Percentiles rank a stretch among this genome's conserved stretches.
Conservation (phyloP, 176 grass and related monocot genomes). For the Oryza punctata region DNA sequence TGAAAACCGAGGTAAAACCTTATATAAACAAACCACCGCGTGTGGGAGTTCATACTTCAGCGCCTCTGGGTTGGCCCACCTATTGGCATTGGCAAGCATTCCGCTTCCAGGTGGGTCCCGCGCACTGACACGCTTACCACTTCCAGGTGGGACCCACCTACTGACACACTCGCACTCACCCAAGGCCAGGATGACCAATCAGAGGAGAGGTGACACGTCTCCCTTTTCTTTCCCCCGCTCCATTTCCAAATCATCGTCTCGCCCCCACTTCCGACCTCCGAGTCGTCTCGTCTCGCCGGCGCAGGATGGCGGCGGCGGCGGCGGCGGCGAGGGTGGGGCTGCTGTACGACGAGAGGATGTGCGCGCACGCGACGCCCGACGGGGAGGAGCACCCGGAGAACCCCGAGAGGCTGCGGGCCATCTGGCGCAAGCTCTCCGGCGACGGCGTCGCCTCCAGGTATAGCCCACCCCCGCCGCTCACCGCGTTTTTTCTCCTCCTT, state of each 20-base stretch:
- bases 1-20: too few relatives aligned
- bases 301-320: constrained; percentile 15
- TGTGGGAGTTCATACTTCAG: too few relatives aligned
- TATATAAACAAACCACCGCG: too few relatives aligned
- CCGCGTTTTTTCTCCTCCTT: background rate
- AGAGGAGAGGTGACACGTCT: background rate
- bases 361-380: constrained; percentile 70
- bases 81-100: too few relatives aligned
- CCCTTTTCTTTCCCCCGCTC: background rate
- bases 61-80: too few relatives aligned
- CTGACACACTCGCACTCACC: background rate
- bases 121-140: too few relatives aligned
- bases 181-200: background rate
- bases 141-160: background rate
- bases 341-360: constrained; percentile 96
- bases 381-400: constrained; percentile 75
- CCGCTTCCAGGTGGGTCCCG: background rate
- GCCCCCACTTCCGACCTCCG: too few relatives aligned
- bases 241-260: background rate
- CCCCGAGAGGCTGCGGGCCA: constrained; percentile 71
- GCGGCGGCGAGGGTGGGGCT: constrained; percentile 52
- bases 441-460: constrained; percentile 72
- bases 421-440: constrained; percentile 78
- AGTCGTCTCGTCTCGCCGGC: background rate
- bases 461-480: background rate